Evolutionary conservation across 2,329 filamentous ascomycete species (phyloP), one percentile per base, ranked within the genome.

Genomic region (Penicillium sp.): DNA sequence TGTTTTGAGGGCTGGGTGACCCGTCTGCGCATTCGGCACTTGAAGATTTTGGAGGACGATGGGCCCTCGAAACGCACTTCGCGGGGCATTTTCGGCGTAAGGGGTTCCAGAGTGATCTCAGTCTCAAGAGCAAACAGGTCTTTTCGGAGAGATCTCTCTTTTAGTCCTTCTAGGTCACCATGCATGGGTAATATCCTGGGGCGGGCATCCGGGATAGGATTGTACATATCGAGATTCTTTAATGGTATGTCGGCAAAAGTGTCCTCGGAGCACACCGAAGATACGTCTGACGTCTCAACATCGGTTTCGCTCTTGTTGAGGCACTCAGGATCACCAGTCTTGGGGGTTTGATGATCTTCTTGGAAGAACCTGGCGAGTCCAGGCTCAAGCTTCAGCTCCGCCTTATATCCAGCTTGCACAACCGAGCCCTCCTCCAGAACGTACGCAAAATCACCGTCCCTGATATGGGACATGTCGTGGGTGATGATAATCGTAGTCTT

Each of bases 401-500:
- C 79, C 26, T 86, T 84, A 63, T 86, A 85, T 0, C 93, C 94
- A 67, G 90, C 82, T 69, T 93, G 87, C 0, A 90, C 84, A 0
- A 97, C 80, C 0, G 73, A 73, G 0, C 91, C 90, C 11, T 87
- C 78, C 35, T 94, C 89, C 73, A 98, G 80, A 11, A 97, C 85
- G 67, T 93, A 96, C 0, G 96, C 85, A 64, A 90, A 93, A 65
- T 98, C 93, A 0, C 88, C 75, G 0, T 86, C 79, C 5, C 79
- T 75, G 9, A 98, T 94, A 67, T 94, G 90, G 0, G 87, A 85
- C 35, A 95, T 85, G 66, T 98, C 92, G 71, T 98, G 94, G 0
- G 95, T 97, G 69, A 98, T 94, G 67, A 98, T 87, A 56, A 98
- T 91, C 0, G 94, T 98, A 0, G 93, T 97, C 73, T 91, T 95